Base-by-base conservation (phyloP, 495 filamentous ascomycete species). In the Bacidia gigantensis region DNA sequence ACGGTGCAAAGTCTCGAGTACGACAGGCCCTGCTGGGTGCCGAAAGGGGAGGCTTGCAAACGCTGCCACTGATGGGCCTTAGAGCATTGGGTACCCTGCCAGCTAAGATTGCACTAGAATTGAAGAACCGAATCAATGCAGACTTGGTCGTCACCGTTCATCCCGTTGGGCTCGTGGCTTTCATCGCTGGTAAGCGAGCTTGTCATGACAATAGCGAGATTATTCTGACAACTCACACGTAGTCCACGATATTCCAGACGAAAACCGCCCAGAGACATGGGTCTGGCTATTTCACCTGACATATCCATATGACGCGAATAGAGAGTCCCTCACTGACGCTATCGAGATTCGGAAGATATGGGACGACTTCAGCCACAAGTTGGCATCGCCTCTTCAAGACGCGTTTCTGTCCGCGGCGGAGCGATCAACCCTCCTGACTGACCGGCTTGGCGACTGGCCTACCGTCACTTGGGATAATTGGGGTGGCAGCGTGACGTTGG, bases 191-290 rank as follows among this genome's bases (percentile, higher is more conserved):
- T 56, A 29, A 11, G 49, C 21, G 3, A 1, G 11, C 35, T 26
- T 11, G 17, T 49, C n/a, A n/a, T n/a, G n/a, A n/a, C n/a, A n/a
- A n/a, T n/a, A n/a, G n/a, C n/a, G 10, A 39, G 10, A 10, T n/a
- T 39, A 10, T 10, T 39, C 35, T n/a, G 10, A 39, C 11, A 10
- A 10, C n/a, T n/a, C n/a, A n/a, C n/a, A n/a, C n/a, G 41, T 55
- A 59, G 56, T 76, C 21, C 68, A 69, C 26, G 67, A 75, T 45
- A 64, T 60, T 0, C 52, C 56, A 3, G 65, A 71, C 20, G 56
- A 56, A 2, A 52, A 60, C 7, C 52, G 60, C 5, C 72, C 75
- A 7, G 67, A 69, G 43, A 69, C 59, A 3, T 76, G 73, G 73
- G 55, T 53, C 5, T 76, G 69, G 57, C 35, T 26, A 20, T 41